Conservation (phyloP, 345 rosid species). For the Murraya koenigii region DNA sequence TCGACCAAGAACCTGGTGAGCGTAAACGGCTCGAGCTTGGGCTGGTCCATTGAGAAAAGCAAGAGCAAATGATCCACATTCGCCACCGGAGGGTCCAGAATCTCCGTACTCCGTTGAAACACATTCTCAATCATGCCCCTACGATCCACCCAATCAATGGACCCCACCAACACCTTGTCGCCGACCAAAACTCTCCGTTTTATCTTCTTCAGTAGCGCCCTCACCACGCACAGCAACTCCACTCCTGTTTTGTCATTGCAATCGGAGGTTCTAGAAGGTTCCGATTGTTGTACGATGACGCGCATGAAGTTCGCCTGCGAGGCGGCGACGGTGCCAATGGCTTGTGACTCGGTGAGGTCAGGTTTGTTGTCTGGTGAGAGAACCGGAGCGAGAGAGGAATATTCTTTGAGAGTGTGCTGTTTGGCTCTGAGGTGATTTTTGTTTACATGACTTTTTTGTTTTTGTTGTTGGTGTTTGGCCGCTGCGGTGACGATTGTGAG, state of each 20-base stretch:
- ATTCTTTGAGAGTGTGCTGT: slow-evolving; percentile 44
- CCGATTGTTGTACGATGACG: slow-evolving; percentile 52
- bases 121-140: slow-evolving; percentile 89
- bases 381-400: slow-evolving; percentile 65
- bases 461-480: slow-evolving; percentile 44
- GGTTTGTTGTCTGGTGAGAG: slow-evolving; percentile 54
- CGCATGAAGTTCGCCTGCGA: slow-evolving; percentile 99
- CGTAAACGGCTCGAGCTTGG: slow-evolving; percentile 63
- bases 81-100: slow-evolving; percentile 85
- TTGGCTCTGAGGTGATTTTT: slow-evolving; percentile 72
- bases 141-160: slow-evolving; percentile 87
- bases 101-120: slow-evolving; percentile 59
- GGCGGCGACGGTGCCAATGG: slow-evolving; percentile 77
- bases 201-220: slow-evolving; percentile 87
- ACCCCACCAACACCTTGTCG: slow-evolving; percentile 78
- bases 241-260: slow-evolving; percentile 30
- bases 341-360: slow-evolving; percentile 68
- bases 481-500: slow-evolving; percentile 25
- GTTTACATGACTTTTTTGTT: slow-evolving; percentile 51
- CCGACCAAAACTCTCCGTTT: slow-evolving; percentile 88
- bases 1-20: slow-evolving; percentile 87
- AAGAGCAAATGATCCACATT: slow-evolving; percentile 79
- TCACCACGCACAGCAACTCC: slow-evolving; percentile 90
- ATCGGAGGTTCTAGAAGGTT: slow-evolving; percentile 16
- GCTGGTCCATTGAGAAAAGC: slow-evolving; percentile 82